Evolutionary conservation across 371 early-diverging fungal species (phyloP).

Genomic region (Saksenaea vasiformis): DNA sequence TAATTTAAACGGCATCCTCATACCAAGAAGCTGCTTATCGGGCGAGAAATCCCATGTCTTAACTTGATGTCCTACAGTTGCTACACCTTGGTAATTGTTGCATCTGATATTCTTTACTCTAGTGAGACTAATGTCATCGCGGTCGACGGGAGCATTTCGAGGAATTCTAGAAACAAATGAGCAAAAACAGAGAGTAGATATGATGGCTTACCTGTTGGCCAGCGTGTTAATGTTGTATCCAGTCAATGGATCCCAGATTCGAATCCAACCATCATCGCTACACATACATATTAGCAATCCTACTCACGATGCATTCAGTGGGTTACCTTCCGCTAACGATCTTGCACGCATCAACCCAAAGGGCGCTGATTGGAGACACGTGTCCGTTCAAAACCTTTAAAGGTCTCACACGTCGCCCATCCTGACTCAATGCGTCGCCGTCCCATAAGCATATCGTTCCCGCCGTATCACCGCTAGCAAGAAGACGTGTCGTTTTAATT

Average conservation of each 20-base stretch:
- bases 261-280: constrained; percentile 53
- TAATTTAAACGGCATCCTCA: background rate
- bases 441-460: constrained; percentile 52
- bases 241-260: constrained; percentile 51
- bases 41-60: constrained; percentile 55
- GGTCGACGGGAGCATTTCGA: constrained; percentile 41
- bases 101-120: constrained; percentile 48
- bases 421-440: constrained; percentile 17
- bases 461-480: constrained; percentile 50
- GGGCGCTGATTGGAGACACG: constrained; percentile 35
- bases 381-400: constrained; percentile 32
- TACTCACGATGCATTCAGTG: background rate
- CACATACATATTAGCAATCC: background rate
- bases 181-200: background rate
- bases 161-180: constrained; percentile 28
- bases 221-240: constrained; percentile 27
- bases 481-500: constrained; percentile 27
- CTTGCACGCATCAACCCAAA: constrained; percentile 47
- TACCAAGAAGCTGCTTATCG: constrained; percentile 32
- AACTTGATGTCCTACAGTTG: constrained; percentile 46
- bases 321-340: constrained; percentile 46
- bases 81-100: constrained; percentile 49
- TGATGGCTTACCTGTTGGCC: constrained; percentile 22
- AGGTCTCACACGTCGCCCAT: constrained; percentile 22
- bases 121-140: constrained; percentile 35